Base-by-base conservation (phyloP, 1,284 basidiomycete species). In the Polyporus tsugae region DNA sequence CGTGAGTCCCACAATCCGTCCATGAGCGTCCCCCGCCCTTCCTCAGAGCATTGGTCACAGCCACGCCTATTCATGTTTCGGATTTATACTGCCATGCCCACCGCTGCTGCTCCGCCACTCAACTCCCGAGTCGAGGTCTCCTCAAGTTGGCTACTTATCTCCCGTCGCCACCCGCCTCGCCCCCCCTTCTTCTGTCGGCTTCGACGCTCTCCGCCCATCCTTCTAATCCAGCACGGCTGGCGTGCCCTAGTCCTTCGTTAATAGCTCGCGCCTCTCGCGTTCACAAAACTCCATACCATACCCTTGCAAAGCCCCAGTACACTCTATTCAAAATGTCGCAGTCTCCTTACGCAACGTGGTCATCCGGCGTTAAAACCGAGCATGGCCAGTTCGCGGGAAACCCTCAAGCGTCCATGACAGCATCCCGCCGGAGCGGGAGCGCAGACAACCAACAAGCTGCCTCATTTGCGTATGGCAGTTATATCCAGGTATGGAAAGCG, bases 41-140 rank as follows among this genome's bases (percentile, higher is more conserved):
- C 33, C 58, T 25, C 39, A 64, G 64, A 49, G 64, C 63, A 44
- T 36, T 33, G 33, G 35, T 60, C 72, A 73, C 69, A 49, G 72
- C 72, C 70, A 70, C 69, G 55, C 39, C 55, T 33, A 33, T 15
- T 53, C 35, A 60, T 65, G 74, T 75, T 75, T 75, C 73, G 74
- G 60, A 64, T 69, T 72, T 72, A 73, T 71, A 75, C 67, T 44
- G 65, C 64, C 68, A 63, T 64, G 64, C 70, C 63, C 71, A 62
- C 52, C 59, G 68, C 64, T 72, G 44, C 70, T 55, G 36, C 38
- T 60, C 66, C 67, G 67, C 66, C 68, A 66, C 71, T 72, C 70
- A 68, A 85, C 58, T 60, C 80, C 81, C 73, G 85, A 86, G 78
- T 74, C 78, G 61, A 72, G 74, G 70, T 55, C 52, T 33, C 77